A percentile compares a stretch with the other conserved stretches of the same genome.
These are phyloP conservation scores for Candida sanyaensis DNA, from an alignment of 1,139 yeast species.

Conservation along the genomic window DNA sequence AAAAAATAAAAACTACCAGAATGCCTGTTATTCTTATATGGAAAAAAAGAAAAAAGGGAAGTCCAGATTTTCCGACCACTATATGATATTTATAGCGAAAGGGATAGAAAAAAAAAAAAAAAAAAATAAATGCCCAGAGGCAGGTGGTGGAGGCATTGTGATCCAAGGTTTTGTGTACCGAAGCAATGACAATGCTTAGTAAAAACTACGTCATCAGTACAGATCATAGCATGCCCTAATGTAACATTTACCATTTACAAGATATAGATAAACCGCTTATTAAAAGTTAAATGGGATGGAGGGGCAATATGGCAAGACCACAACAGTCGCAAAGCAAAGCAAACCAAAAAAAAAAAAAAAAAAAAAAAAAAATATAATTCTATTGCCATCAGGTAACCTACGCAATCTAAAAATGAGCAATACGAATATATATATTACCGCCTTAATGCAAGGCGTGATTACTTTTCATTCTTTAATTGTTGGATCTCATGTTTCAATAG, in stretches of 20 bases:
- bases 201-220: too few relatives aligned
- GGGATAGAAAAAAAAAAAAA: background rate
- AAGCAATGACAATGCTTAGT: too few relatives aligned
- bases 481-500: conserved; percentile 40
- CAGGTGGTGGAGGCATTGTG: too few relatives aligned
- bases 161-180: too few relatives aligned
- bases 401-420: too few relatives aligned
- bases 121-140: too few relatives aligned
- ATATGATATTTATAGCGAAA: background rate
- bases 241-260: too few relatives aligned
- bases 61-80: background rate
- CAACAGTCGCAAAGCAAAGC: background rate
- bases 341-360: too few relatives aligned
- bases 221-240: too few relatives aligned
- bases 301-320: too few relatives aligned
- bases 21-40: background rate
- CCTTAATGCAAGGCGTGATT: background rate
- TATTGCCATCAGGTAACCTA: background rate
- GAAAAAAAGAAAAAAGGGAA: background rate
- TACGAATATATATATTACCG: background rate
- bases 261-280: too few relatives aligned
- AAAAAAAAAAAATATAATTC: background rate
- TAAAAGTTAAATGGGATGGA: too few relatives aligned
- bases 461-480: conserved; percentile 15
- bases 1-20: background rate